Evolutionary conservation across 352 stramenopile genomes (phyloP), one percentile per base, ranked within the genome.

Genomic region (Pythium vanterpoolii): DNA sequence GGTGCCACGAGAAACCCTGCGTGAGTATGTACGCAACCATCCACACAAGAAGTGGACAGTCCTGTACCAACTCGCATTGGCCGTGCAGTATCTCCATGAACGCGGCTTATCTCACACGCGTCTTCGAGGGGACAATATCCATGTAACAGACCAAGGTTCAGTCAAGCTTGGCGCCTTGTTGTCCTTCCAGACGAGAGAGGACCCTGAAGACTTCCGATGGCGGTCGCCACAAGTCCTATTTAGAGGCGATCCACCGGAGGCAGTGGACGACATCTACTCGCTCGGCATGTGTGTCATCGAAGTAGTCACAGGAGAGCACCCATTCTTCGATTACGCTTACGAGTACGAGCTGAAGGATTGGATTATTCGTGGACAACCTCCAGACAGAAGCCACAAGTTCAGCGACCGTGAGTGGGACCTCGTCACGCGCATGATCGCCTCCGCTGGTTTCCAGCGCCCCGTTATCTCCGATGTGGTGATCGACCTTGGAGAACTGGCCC

Each of bases 221-320:
- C 31, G 8, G 31, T 2, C 31, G 13, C 8, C 31, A 13, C 31
- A 13, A 14, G 8, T 36, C 8, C 31, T 36, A 7, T 14, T 7
- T 36, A 7, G 0, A 1, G 13, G 0, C 8, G 8, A 36, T 36
- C 1, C 0, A 36, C 1, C 13, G 1, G 31, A 36, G 13, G n/a
- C n/a, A n/a, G n/a, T n/a, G n/a, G 31, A 36, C 31, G 31, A 36
- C 31, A 36, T 36, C 31, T 62, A 62, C 45, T 11, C 45, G 24
- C 55, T 62, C 2, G 55, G 19, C 13, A 55, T 62, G 55, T 62
- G 55, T 27, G 49, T 62, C 11, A 14, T 42, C 44, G 55, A 62
- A 26, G 55, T 45, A 28, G 33, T 62, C 21, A 62, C 28, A 3
- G 53, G 53, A 3, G 40, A 42, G 42, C 6, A 16, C 4, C 31